Conservation (phyloP, 768 basidiomycete species). For the Leccinum subgranulosum region DNA sequence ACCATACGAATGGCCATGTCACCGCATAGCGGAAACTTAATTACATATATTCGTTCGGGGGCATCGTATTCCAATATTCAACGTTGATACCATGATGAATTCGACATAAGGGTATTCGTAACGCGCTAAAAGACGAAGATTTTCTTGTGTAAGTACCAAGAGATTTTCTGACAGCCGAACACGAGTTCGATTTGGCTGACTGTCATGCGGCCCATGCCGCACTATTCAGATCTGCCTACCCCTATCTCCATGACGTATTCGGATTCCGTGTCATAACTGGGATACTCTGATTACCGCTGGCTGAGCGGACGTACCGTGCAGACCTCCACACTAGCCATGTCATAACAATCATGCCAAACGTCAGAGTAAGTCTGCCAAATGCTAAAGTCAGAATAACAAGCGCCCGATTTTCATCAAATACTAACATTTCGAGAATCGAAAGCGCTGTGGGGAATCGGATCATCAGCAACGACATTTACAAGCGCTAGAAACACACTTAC, state of each 20-base stretch:
- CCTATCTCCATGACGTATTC: slow-evolving; percentile 1
- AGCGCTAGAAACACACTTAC: slow-evolving; percentile 27
- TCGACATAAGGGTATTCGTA: neutral
- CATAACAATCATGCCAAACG: slow-evolving; percentile 45
- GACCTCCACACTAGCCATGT: slow-evolving; percentile 55
- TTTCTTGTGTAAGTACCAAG: neutral
- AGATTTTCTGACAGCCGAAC: neutral
- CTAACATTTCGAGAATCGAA: slow-evolving; percentile 53
- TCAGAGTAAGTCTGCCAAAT: slow-evolving; percentile 40
- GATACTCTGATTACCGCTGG: slow-evolving; percentile 27
- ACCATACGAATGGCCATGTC: neutral
- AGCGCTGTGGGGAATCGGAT: slow-evolving; percentile 32
- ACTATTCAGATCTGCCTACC: slow-evolving; percentile 5
- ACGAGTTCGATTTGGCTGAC: neutral
- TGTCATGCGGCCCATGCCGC: neutral
- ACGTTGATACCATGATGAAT: neutral
- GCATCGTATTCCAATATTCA: neutral
- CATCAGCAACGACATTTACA: neutral
- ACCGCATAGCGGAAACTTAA: neutral
- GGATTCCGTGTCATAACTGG: slow-evolving; percentile 16
- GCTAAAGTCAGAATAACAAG: slow-evolving; percentile 7
- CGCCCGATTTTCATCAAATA: neutral
- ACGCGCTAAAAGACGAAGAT: neutral
- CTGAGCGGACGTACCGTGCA: slow-evolving; percentile 35
- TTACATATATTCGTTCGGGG: neutral